phyloP scores from a whole-genome alignment of 257 asterid genomes.

The Ocimum tenuiflorum region DNA sequence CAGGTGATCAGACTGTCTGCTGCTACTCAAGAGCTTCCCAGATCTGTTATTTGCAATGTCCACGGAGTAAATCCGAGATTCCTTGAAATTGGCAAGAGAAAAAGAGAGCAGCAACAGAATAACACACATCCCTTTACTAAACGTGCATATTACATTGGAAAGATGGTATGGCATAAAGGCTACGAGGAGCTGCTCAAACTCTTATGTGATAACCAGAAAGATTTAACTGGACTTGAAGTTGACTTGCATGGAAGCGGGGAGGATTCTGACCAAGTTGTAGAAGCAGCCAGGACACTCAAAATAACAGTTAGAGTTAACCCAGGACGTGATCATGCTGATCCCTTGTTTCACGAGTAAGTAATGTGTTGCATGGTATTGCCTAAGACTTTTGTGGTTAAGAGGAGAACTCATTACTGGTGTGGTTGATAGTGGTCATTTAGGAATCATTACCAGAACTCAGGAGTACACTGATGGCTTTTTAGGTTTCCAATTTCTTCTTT shows the following conservation, averaged over 20 bases:
- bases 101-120: slow-evolving; percentile 51
- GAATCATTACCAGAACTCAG: background rate
- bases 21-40: slow-evolving; percentile 96
- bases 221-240: slow-evolving; percentile 60
- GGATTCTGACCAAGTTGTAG: slow-evolving; percentile 69
- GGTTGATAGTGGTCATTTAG: background rate
- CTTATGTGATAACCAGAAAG: slow-evolving; percentile 65
- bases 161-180: slow-evolving; percentile 98
- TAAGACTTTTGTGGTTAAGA: background rate
- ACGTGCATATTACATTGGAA: slow-evolving; percentile 90
- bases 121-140: slow-evolving; percentile 54
- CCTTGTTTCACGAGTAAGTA: slow-evolving; percentile 87
- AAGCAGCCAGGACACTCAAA: slow-evolving; percentile 60
- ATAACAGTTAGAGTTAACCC: slow-evolving; percentile 70
- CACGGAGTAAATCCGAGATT: slow-evolving; percentile 95
- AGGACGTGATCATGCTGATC: slow-evolving; percentile 91
- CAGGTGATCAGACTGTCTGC: slow-evolving; percentile 97
- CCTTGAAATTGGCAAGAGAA: slow-evolving; percentile 73
- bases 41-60: slow-evolving; percentile 30
- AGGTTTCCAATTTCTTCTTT: background rate
- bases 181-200: slow-evolving; percentile 83
- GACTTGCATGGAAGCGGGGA: slow-evolving; percentile 93
- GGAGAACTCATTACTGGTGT: background rate
- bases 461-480: background rate
- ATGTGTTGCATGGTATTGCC: slow-evolving; percentile 2